Evolutionary conservation across 2,329 filamentous ascomycete genomes (phyloP).

Genomic region (Bipolaris cookei): DNA sequence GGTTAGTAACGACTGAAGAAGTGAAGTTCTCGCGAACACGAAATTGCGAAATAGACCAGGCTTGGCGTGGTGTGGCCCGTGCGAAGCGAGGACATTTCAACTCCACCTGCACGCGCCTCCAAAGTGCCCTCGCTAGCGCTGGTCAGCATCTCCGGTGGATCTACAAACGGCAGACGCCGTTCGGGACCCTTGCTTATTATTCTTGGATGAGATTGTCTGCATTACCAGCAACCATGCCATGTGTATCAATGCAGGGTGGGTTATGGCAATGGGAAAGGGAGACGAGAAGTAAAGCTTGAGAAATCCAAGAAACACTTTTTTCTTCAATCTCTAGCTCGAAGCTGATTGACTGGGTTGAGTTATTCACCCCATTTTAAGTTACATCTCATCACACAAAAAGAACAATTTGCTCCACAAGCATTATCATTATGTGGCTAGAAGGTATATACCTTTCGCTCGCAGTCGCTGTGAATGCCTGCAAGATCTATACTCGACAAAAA

Average conservation of each 20-base stretch:
- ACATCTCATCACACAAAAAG: not conserved
- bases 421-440: slow-evolving; percentile 47
- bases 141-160: not conserved
- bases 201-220: not conserved
- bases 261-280: not conserved
- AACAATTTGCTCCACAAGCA: slow-evolving; percentile 20
- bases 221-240: not conserved
- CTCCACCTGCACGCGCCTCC: slow-evolving; percentile 5
- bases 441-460: slow-evolving; percentile 30
- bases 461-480: slow-evolving; percentile 25
- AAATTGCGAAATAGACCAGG: slow-evolving; percentile 23
- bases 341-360: too few relatives aligned
- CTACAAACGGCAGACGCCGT: not conserved
- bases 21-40: slow-evolving; percentile 23
- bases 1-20: slow-evolving; percentile 35
- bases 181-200: not conserved
- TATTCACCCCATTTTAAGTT: too few relatives aligned
- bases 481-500: slow-evolving; percentile 42
- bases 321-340: not conserved
- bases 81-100: slow-evolving; percentile 11
- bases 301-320: not conserved
- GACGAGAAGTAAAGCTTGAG: not conserved
- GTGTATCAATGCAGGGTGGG: not conserved
- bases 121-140: slow-evolving; percentile 2
- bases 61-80: slow-evolving; percentile 18